Conservation (phyloP, 768 basidiomycete genomes). For the Trametes cinnabarina region DNA sequence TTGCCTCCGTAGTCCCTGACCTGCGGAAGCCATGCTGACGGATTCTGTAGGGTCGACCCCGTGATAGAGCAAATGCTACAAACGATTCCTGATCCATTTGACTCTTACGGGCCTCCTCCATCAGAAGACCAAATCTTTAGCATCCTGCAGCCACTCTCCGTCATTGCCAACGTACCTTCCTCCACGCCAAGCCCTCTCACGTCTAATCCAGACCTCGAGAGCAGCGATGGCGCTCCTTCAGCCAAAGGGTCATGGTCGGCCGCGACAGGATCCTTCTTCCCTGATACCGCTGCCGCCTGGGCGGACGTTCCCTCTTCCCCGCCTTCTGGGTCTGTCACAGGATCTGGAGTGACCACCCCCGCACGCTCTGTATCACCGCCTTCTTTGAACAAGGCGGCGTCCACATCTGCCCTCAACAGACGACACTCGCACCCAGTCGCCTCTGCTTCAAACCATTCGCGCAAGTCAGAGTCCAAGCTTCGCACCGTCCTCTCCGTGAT, state of each 20-base stretch:
- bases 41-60: conserved; percentile 67
- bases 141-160: conserved; percentile 82
- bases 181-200: conserved; percentile 60
- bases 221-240: conserved; percentile 25
- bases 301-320: conserved; percentile 25
- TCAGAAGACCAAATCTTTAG: conserved; percentile 91
- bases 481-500: conserved; percentile 71
- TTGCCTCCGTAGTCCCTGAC: background rate
- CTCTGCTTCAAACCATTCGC: conserved; percentile 33
- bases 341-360: conserved; percentile 23
- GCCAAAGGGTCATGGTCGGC: conserved; percentile 46
- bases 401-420: conserved; percentile 32
- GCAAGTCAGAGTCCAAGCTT: conserved; percentile 66
- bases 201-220: conserved; percentile 35
- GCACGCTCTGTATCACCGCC: conserved; percentile 50
- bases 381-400: conserved; percentile 25
- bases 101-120: conserved; percentile 85
- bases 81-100: conserved; percentile 89
- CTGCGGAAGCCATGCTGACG: background rate
- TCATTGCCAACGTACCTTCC: conserved; percentile 64
- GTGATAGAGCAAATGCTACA: conserved; percentile 89
- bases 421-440: conserved; percentile 52
- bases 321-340: conserved; percentile 22
- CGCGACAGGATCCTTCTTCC: conserved; percentile 44
- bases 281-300: conserved; percentile 37